Evolutionary conservation across 2,329 filamentous ascomycete species (phyloP).

Genomic region (Aspergillus aculeatinus): DNA sequence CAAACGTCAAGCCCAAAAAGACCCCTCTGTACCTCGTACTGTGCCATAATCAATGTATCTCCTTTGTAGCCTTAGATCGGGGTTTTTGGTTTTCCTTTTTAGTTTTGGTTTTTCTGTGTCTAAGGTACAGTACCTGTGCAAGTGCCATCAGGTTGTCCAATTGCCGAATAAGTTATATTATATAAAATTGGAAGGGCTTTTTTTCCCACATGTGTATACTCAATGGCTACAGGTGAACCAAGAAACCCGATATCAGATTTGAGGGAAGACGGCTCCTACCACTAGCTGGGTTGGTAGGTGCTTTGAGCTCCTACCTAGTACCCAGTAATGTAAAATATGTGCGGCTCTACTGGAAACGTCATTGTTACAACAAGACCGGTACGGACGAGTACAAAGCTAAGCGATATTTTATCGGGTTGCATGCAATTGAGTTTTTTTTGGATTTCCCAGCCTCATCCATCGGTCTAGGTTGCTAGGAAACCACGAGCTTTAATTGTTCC

Average conservation of each 20-base stretch:
- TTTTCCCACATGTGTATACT: not conserved
- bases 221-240: not conserved
- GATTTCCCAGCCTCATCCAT: not conserved
- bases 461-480: not conserved
- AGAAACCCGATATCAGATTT: not conserved
- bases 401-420: not conserved
- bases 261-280: not conserved
- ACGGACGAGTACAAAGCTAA: not conserved
- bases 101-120: not conserved
- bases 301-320: not conserved
- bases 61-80: conserved; percentile 42
- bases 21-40: conserved; percentile 42
- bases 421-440: not conserved
- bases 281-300: not conserved
- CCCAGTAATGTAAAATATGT: not conserved
- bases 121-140: not conserved
- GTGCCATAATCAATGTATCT: conserved; percentile 47
- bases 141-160: not conserved
- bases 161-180: too few species aligned
- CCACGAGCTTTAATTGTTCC: not conserved
- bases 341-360: not conserved
- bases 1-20: conserved; percentile 33
- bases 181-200: not conserved
- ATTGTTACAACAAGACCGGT: not conserved
- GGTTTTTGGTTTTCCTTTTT: conserved; percentile 19